These are phyloP conservation scores for Breviolum minutum DNA, from an alignment of 73 alveolate genomes.

Conservation along the genomic window DNA sequence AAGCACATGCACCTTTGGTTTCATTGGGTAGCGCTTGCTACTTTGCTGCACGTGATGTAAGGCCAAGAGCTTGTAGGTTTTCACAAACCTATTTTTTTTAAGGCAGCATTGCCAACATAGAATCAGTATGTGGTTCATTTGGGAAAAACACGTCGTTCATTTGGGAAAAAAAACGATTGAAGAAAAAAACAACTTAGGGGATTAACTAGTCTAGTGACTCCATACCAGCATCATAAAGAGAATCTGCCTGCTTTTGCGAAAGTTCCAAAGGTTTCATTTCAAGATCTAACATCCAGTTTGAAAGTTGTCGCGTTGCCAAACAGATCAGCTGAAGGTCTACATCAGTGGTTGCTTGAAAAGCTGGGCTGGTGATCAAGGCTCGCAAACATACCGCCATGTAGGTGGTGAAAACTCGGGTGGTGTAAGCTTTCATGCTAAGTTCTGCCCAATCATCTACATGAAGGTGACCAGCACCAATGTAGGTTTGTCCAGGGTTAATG, in stretches of 20 bases:
- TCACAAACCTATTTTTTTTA: too few species aligned
- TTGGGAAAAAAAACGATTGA: too few species aligned
- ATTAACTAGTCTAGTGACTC: neutral
- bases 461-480: neutral
- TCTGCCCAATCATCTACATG: neutral
- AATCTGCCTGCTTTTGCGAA: neutral
- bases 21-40: neutral
- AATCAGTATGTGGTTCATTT: neutral
- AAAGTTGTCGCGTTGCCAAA: neutral
- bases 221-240: neutral
- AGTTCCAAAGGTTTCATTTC: neutral
- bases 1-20: neutral
- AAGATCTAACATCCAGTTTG: neutral
- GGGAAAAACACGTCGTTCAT: neutral
- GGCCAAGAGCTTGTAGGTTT: neutral
- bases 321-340: neutral
- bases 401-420: neutral
- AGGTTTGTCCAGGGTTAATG: constrained; percentile 12
- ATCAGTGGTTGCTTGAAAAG: neutral
- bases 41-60: neutral
- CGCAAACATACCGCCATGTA: neutral
- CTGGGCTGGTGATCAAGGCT: neutral
- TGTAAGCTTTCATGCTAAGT: neutral
- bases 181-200: too few species aligned
- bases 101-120: neutral